A percentile compares a stretch with the other conserved stretches of the same genome.
Evolutionary conservation across 2,329 filamentous ascomycete species (phyloP).

Genomic region (Rhynchosporium graminicola): DNA sequence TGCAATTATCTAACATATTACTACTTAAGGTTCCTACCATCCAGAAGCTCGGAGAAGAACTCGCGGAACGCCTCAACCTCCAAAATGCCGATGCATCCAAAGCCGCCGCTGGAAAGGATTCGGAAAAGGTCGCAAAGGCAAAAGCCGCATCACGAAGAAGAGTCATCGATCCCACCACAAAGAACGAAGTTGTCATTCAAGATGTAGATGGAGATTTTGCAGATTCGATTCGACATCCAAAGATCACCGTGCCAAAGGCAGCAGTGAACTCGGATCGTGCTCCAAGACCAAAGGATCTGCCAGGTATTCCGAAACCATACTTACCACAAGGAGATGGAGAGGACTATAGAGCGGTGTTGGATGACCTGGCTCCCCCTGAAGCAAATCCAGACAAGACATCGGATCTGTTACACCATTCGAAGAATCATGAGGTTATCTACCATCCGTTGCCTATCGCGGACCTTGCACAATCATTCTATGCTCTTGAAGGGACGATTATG

Average conservation of each 20-base stretch:
- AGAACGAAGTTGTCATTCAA: constrained; percentile 30
- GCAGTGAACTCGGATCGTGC: constrained; percentile 15
- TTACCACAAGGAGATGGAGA: constrained; percentile 26
- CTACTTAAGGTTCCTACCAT: constrained; percentile 28
- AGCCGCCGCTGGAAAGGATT: constrained; percentile 27
- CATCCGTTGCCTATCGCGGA: constrained; percentile 30
- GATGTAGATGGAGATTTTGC: constrained; percentile 32
- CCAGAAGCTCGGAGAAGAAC: constrained; percentile 30
- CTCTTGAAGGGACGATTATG: constrained; percentile 24
- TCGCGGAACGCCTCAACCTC: constrained; percentile 28
- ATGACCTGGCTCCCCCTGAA: constrained; percentile 30
- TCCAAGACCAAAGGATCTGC: constrained; percentile 16
- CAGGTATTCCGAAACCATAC: constrained; percentile 13
- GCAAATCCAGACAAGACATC: constrained; percentile 29
- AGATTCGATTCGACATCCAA: constrained; percentile 26
- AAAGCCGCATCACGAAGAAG: constrained; percentile 29
- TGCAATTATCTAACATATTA: not conserved
- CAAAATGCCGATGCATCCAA: constrained; percentile 30
- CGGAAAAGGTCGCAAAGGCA: constrained; percentile 27
- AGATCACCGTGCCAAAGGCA: constrained; percentile 29
- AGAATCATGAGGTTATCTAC: constrained; percentile 29
- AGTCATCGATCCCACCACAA: constrained; percentile 30
- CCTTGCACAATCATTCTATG: constrained; percentile 25
- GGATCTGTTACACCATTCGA: constrained; percentile 29
- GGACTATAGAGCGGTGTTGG: constrained; percentile 23